These are phyloP conservation scores for Nitzschia putrida DNA, from an alignment of 108 stramenopile genomes.

Conservation along the genomic window DNA sequence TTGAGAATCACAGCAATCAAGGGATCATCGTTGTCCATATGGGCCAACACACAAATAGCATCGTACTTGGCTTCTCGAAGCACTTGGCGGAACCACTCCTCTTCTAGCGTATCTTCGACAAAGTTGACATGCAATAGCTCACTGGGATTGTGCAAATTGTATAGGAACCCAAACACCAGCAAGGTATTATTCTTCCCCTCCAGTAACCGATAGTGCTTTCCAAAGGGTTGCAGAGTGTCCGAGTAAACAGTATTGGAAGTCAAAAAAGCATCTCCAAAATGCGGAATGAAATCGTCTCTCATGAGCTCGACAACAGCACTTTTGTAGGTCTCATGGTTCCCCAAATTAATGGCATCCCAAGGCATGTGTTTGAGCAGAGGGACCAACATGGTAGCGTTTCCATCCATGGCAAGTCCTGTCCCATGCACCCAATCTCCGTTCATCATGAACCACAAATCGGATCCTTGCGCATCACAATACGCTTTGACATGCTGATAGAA, in stretches of 20 bases:
- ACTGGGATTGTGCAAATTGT: slow-evolving; percentile 47
- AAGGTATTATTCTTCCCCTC: slow-evolving; percentile 49
- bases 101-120: slow-evolving; percentile 51
- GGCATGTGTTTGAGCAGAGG: slow-evolving; percentile 78
- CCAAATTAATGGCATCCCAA: slow-evolving; percentile 66
- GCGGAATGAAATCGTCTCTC: slow-evolving; percentile 45
- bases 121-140: slow-evolving; percentile 33
- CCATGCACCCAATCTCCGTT: slow-evolving; percentile 59
- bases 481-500: slow-evolving; percentile 59
- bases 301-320: slow-evolving; percentile 35
- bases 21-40: slow-evolving; percentile 75
- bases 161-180: slow-evolving; percentile 76
- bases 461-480: slow-evolving; percentile 13
- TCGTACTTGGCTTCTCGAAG: slow-evolving; percentile 49
- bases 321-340: slow-evolving; percentile 75
- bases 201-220: slow-evolving; percentile 53
- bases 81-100: slow-evolving; percentile 63
- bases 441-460: slow-evolving; percentile 54
- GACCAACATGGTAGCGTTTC: slow-evolving; percentile 34
- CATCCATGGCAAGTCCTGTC: slow-evolving; percentile 49
- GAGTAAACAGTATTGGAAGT: slow-evolving; percentile 52
- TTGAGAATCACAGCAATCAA: slow-evolving; percentile 46
- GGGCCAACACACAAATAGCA: slow-evolving; percentile 73
- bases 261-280: slow-evolving; percentile 61
- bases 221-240: slow-evolving; percentile 15